Percentiles rank a stretch among this genome's conserved stretches.
Conservation (phyloP, 2,329 filamentous ascomycete species). For the Septoria linicola region DNA sequence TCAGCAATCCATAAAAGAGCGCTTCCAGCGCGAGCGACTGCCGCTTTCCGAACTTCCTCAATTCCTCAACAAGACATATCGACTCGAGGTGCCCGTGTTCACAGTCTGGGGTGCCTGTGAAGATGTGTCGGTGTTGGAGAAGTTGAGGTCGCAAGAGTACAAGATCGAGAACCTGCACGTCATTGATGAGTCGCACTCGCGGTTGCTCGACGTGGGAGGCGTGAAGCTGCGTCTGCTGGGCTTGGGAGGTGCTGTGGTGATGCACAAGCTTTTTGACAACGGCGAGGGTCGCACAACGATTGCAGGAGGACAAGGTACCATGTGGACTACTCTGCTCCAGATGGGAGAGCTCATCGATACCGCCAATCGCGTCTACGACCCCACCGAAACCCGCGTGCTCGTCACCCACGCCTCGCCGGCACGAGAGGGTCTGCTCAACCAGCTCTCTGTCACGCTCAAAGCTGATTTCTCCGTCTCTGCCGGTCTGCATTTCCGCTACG, state of each 20-base stretch:
- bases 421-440: slow-evolving; percentile 92
- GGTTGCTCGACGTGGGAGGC: slow-evolving; percentile 89
- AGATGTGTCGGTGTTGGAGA: slow-evolving; percentile 94
- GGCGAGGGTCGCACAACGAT: slow-evolving; percentile 97
- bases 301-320: slow-evolving; percentile 94
- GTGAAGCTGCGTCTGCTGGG: slow-evolving; percentile 94
- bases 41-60: slow-evolving; percentile 89
- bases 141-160: slow-evolving; percentile 96
- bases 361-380: slow-evolving; percentile 96
- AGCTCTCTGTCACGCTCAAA: slow-evolving; percentile 94
- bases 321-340: slow-evolving; percentile 98
- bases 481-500: slow-evolving; percentile 96
- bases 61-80: slow-evolving; percentile 83
- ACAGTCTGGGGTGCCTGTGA: slow-evolving; percentile 99
- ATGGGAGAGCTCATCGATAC: slow-evolving; percentile 99
- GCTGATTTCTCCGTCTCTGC: slow-evolving; percentile 98
- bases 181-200: slow-evolving; percentile 95
- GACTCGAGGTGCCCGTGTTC: slow-evolving; percentile 93
- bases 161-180: slow-evolving; percentile 97
- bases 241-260: slow-evolving; percentile 92
- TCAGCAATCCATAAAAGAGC: slow-evolving; percentile 70
- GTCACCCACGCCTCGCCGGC: slow-evolving; percentile 96
- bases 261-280: slow-evolving; percentile 99
- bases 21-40: slow-evolving; percentile 76
- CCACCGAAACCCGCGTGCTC: slow-evolving; percentile 93